Base-by-base conservation (phyloP, 2,329 filamentous ascomycete genomes). In the Botrytis sinoallii region DNA sequence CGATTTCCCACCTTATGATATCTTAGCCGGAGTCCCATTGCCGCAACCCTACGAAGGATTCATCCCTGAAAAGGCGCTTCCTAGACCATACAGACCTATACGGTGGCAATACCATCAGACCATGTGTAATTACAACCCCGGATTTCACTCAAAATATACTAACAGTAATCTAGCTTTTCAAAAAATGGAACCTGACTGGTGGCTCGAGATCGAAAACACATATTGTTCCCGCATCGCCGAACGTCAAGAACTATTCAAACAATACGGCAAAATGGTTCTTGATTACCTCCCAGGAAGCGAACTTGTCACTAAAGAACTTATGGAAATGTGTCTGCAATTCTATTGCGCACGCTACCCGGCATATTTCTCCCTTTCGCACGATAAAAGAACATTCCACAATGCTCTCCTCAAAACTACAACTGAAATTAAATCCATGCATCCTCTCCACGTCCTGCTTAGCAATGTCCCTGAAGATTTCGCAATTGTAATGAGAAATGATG, bases 71-170 rank as follows among this genome's bases (percentile, higher is more conserved):
- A 92, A 85, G 75, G 93, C 93, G 0, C 78, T 86, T 16, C 88
- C 93, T 1, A 86, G 94, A 73, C 93, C 93, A 0, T 97, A 95
- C 80, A 86, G 94, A 59, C 94, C 94, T 0, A 92, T 97, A 61
- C 83, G 94, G 78, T 97, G 94, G 94, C 85, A 87, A 0, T 97
- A 97, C 80, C 93, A 96, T 80, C 94, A 97, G 80, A 97, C 93
- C 0, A 97, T 97, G 94, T 93, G 93, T 95, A 87, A 78, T 91
- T 86, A 22, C 40, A 38, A 20, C 52, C 16, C 48, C 4, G 0
- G 8, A 9, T 16, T 44, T 2, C 4, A 18, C 22, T 42, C 46
- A 40, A 72, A 64, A 55, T 40, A 16, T 32, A 18, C 32, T 46
- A 22, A 60, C 6, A n/a, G 25, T 55, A 25, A 7, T 48, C 4